Base-by-base conservation (phyloP, 1,284 basidiomycete species). In the Taiwanofungus camphoratus region DNA sequence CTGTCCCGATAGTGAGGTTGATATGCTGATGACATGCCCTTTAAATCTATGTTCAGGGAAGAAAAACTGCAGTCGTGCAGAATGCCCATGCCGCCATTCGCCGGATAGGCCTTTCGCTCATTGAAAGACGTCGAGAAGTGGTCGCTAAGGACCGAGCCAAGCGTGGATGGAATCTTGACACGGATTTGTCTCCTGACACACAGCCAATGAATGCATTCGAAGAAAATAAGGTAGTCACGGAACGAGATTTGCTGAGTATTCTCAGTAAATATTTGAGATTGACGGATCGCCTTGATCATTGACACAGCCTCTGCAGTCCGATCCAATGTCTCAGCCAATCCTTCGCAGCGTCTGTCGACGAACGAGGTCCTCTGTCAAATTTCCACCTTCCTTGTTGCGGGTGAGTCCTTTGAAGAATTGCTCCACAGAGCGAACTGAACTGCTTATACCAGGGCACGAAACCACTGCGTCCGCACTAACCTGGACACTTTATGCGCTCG, bases 321-420 rank as follows among this genome's bases (percentile, higher is more conserved):
- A 35, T 81, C 81, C 3, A 83, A 82, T 57, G 61, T 76, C 52
- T 68, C 75, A 1, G 59, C 69, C 8, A 62, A 65, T 4, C 61
- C 69, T 0, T 65, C 67, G 0, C 75, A 85, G 56, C 68, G 69
- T 18, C 73, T 91, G 69, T 73, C 75, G 6, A 73, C 78, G 33
- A 65, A 71, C 12, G 86, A 91, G 55, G 77, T 86, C 3, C 65
- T 82, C 20, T 83, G 76, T 45, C 86, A 90, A 60, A 86, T 91
- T 49, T 79, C 81, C 6, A 90, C 84, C 0, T 87, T 91, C 59
- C 72, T 91, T 36, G 71, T 77, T n/a, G 78, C 78, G 2, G 77
- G 51, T 49, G 32, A 7, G 24, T 41, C 11, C 37, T 33, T 11
- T n/a, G 6, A 2, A 36, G 12, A 15, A 35, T 33, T 16, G 15